A percentile compares a stretch with the other conserved stretches of the same genome.
These are phyloP conservation scores for Cytidiella melzeri DNA, from an alignment of 768 basidiomycete genomes.

Conservation along the genomic window DNA sequence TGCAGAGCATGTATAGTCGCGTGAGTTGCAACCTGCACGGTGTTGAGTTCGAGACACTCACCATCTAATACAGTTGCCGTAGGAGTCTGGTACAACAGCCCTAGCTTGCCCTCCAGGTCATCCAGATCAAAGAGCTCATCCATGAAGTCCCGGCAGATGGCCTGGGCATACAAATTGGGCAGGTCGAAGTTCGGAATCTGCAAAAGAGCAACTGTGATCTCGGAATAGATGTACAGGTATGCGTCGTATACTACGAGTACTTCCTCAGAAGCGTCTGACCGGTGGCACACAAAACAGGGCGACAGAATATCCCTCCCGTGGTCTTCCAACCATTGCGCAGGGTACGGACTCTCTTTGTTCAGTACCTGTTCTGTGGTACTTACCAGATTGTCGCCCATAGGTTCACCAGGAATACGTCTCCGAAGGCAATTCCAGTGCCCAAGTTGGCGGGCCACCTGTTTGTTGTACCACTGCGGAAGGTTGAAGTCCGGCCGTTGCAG, in stretches of 20 bases:
- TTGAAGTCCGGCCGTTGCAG: not conserved
- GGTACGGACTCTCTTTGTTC: not conserved
- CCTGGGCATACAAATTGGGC: not conserved
- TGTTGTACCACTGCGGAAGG: not conserved
- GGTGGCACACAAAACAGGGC: no score
- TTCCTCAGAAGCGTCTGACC: no score
- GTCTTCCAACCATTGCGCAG: not conserved
- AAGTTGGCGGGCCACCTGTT: not conserved
- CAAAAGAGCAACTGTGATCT: not conserved
- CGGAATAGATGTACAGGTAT: not conserved
- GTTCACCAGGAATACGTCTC: not conserved
- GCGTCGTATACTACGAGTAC: not conserved
- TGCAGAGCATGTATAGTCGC: not conserved
- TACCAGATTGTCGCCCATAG: not conserved
- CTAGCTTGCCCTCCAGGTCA: no score
- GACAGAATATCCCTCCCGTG: not conserved
- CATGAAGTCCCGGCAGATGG: not conserved
- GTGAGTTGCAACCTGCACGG: not conserved
- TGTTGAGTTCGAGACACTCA: no score
- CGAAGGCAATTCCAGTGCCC: not conserved
- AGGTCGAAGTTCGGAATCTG: not conserved
- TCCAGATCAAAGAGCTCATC: no score
- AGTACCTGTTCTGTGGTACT: no score
- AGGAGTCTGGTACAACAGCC: not conserved
- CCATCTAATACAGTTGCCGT: no score